phyloP scores from a whole-genome alignment of 768 basidiomycete species.

The Leccinum disarticulatum region DNA sequence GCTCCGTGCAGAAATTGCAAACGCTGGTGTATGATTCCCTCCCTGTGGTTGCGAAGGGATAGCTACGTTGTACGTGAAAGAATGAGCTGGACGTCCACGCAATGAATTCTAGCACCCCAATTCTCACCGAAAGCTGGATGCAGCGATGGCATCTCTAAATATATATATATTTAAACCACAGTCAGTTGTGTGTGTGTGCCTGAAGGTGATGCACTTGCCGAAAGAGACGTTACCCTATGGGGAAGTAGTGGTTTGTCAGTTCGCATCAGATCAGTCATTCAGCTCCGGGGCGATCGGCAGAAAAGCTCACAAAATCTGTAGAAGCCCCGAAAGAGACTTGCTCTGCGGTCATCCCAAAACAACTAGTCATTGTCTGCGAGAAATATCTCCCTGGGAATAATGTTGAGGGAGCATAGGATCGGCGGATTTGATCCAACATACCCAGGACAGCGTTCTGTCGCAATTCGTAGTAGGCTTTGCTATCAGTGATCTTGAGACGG shows the following conservation, averaged over 20 bases:
- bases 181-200: constrained; percentile 14
- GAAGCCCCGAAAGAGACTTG: constrained; percentile 52
- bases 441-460: constrained; percentile 58
- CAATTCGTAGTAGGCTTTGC: constrained; percentile 52
- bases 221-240: constrained; percentile 73
- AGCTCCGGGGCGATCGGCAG: neutral
- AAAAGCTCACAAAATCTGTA: constrained; percentile 70
- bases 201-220: constrained; percentile 40
- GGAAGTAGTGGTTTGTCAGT: constrained; percentile 18
- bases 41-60: constrained; percentile 72
- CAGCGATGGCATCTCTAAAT: constrained; percentile 52
- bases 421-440: constrained; percentile 26
- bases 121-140: constrained; percentile 62
- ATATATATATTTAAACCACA: neutral
- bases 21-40: constrained; percentile 75
- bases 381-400: constrained; percentile 50
- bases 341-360: constrained; percentile 43
- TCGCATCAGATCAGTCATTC: neutral
- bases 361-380: constrained; percentile 42
- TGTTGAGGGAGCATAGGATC: constrained; percentile 3
- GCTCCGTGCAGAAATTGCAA: constrained; percentile 58
- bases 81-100: constrained; percentile 18
- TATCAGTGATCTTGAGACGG: constrained; percentile 44
- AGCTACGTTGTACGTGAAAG: constrained; percentile 39
- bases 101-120: neutral